Evolutionary conservation across 129 eudicot genomes (phyloP).

Genomic region (Chrysanthemum seticuspe): DNA sequence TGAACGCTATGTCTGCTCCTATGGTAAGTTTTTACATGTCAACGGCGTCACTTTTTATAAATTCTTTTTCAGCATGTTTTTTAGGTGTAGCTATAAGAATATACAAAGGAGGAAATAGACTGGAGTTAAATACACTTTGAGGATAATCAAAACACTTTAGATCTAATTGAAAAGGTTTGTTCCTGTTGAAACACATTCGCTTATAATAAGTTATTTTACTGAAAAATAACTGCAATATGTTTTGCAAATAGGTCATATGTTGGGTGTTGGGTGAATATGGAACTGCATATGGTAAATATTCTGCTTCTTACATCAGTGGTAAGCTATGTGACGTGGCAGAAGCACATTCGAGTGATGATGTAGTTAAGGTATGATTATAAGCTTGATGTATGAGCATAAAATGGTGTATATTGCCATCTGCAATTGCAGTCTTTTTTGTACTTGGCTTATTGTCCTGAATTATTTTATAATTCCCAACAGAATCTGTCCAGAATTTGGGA

Average conservation of each 20-base stretch:
- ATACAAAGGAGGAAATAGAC: no score
- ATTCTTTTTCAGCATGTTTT: no score
- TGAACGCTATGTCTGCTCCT: no score
- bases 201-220: no score
- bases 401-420: conserved; percentile 9
- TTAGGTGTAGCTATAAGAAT: no score
- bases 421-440: background rate
- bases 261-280: conserved; percentile 89
- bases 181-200: no score
- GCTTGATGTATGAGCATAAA: conserved; percentile 1
- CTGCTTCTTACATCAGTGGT: conserved; percentile 92
- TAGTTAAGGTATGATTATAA: conserved; percentile 65
- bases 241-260: conserved; percentile 65
- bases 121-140: no score
- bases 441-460: background rate
- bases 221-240: background rate
- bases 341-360: conserved; percentile 91
- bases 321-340: conserved; percentile 96
- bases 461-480: background rate
- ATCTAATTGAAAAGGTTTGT: no score
- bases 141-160: no score
- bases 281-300: conserved; percentile 89
- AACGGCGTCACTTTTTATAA: no score
- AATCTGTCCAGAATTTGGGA: no score
- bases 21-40: no score